Conservation (phyloP, 352 stramenopile species). For the Phytophthora palmivora region DNA sequence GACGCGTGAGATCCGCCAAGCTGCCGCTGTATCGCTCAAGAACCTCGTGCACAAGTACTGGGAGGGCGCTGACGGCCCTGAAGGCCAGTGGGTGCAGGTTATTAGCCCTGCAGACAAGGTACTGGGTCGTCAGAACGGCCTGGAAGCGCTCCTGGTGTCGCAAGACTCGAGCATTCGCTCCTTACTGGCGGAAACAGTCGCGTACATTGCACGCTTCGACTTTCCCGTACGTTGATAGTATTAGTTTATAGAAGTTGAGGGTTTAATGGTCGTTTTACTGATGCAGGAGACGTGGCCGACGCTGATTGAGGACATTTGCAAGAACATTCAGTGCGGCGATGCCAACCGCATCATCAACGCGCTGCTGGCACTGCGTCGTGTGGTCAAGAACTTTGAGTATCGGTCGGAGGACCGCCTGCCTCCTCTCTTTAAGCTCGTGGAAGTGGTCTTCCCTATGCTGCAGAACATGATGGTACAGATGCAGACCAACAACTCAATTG, state of each 20-base stretch:
- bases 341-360: conserved; percentile 88
- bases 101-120: conserved; percentile 75
- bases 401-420: conserved; percentile 91
- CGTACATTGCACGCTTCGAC: conserved; percentile 95
- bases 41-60: conserved; percentile 97
- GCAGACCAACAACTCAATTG: conserved; percentile 86
- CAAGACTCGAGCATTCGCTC: conserved; percentile 48
- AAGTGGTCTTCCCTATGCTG: conserved; percentile 94
- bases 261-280: not conserved
- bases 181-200: conserved; percentile 95
- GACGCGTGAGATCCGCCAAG: conserved; percentile 90
- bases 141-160: conserved; percentile 68
- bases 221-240: conserved; percentile 83
- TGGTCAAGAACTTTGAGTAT: conserved; percentile 99
- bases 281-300: conserved; percentile 89
- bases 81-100: conserved; percentile 75
- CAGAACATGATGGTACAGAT: conserved; percentile 91
- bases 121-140: conserved; percentile 71
- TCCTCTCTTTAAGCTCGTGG: conserved; percentile 94
- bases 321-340: conserved; percentile 91
- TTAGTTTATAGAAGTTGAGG: too few relatives aligned
- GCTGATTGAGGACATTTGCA: conserved; percentile 89
- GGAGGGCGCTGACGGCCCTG: conserved; percentile 80
- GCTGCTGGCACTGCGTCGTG: conserved; percentile 94
- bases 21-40: conserved; percentile 95